Percentiles rank a stretch among this genome's conserved stretches.
Evolutionary conservation across 768 basidiomycete species (phyloP).

Genomic region (Podaxis carcinomalis): DNA sequence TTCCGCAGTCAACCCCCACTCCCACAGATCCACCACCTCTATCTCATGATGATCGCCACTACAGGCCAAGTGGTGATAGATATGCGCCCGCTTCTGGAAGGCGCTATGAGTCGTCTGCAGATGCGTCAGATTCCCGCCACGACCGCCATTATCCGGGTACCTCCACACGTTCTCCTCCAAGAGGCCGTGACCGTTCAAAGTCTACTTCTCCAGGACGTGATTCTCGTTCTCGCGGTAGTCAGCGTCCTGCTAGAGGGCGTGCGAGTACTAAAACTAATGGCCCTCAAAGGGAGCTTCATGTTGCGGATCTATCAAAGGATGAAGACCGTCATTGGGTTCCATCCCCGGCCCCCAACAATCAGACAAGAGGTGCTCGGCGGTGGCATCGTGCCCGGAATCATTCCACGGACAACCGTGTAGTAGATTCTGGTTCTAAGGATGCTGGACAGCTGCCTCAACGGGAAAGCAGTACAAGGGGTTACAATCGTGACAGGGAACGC

Average conservation of each 20-base stretch:
- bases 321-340: constrained; percentile 23
- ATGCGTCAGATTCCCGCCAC: constrained; percentile 16
- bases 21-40: constrained; percentile 23
- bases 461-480: background rate
- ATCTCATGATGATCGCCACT: constrained; percentile 61
- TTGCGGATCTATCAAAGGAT: constrained; percentile 18
- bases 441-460: background rate
- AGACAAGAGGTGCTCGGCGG: constrained; percentile 18
- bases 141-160: constrained; percentile 15
- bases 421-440: constrained; percentile 5
- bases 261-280: constrained; percentile 26
- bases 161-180: constrained; percentile 24
- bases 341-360: constrained; percentile 17
- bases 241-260: constrained; percentile 21
- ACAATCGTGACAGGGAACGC: constrained; percentile 26
- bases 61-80: constrained; percentile 43
- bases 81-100: constrained; percentile 16
- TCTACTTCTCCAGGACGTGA: constrained; percentile 20
- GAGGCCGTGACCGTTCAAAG: constrained; percentile 23
- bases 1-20: constrained; percentile 22
- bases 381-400: constrained; percentile 5
- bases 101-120: constrained; percentile 8
- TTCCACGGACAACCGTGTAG: background rate
- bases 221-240: constrained; percentile 20
- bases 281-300: constrained; percentile 22